phyloP scores from a whole-genome alignment of 106 monocot genomes.

The Hemerocallis citrina region DNA sequence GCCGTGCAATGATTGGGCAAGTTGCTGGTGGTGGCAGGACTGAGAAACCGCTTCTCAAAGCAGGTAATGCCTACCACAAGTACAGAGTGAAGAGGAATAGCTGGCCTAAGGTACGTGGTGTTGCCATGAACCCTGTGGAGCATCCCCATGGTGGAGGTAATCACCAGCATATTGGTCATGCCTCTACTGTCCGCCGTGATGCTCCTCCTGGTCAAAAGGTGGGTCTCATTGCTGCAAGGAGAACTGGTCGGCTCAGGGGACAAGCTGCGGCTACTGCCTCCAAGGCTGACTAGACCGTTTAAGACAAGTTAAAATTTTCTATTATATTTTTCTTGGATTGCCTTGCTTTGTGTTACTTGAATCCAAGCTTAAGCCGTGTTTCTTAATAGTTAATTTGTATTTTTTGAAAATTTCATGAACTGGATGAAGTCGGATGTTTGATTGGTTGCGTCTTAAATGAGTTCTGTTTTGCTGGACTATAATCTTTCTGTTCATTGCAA shows the following conservation, averaged over 20 bases:
- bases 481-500: too few species aligned
- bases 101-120: conserved; percentile 29
- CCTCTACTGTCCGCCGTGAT: conserved; percentile 19
- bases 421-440: too few species aligned
- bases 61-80: conserved; percentile 37
- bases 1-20: conserved; percentile 26
- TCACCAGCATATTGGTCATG: conserved; percentile 34
- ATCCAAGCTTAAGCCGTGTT: too few species aligned
- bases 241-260: conserved; percentile 29
- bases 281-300: conserved; percentile 26
- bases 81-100: conserved; percentile 26
- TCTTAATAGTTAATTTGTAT: too few species aligned
- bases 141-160: conserved; percentile 42
- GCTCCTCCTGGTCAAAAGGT: conserved; percentile 30
- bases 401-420: too few species aligned
- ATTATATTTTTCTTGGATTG: too few species aligned
- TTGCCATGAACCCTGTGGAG: conserved; percentile 33
- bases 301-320: too few species aligned
- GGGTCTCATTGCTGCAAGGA: conserved; percentile 24
- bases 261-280: conserved; percentile 36
- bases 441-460: too few species aligned
- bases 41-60: conserved; percentile 34
- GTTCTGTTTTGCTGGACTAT: too few species aligned
- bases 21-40: conserved; percentile 33
- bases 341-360: too few species aligned